Evolutionary conservation across 768 basidiomycete genomes (phyloP), one percentile per base, ranked within the genome.

Genomic region (Xanthoconium stramineum): DNA sequence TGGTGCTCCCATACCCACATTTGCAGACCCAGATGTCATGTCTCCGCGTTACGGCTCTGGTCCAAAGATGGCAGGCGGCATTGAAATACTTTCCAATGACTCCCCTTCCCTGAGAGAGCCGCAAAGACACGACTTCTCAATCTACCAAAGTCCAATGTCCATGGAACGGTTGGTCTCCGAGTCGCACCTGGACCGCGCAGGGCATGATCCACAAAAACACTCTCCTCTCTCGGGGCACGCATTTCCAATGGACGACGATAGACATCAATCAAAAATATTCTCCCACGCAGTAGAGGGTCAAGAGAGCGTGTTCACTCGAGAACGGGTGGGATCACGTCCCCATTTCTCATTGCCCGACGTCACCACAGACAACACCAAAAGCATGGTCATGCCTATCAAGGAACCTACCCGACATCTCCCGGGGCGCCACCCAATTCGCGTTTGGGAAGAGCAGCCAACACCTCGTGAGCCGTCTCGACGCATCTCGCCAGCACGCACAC

Each of bases 11-110:
- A 29, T 42, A 29, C 35, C 50, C 11, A 29, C 28, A 20, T n/a
- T 46, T 19, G 12, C 47, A 20, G 59, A 61, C 17, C 3, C 48
- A 29, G 54, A 50, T 10, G 3, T 37, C 50, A 55, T 65, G 60
- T 58, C 65, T 28, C 66, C 68, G 0, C 60, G 60, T 5, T 65
- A 60, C 51, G 52, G 55, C 13, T 29, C 58, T 30, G 66, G 62
- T 30, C 66, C 66, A 40, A 70, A 53, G 51, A 69, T 66, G 68
- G 66, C 66, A 7, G 69, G 69, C 2, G 69, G 69, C 19, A 59
- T 70, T 37, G 42, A 64, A 30, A 49, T 69, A 3, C 56, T 66
- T 40, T 61, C 64, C 43, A 52, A 19, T 5, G 62, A 70, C 37
- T 19, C 56, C 0, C 14, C 60, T 38, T 10, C 66, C 33, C 13